A percentile compares a stretch with the other conserved stretches of the same genome.
Conservation (phyloP, 805 yeast species). For the Wickerhamiella bombiphila region DNA sequence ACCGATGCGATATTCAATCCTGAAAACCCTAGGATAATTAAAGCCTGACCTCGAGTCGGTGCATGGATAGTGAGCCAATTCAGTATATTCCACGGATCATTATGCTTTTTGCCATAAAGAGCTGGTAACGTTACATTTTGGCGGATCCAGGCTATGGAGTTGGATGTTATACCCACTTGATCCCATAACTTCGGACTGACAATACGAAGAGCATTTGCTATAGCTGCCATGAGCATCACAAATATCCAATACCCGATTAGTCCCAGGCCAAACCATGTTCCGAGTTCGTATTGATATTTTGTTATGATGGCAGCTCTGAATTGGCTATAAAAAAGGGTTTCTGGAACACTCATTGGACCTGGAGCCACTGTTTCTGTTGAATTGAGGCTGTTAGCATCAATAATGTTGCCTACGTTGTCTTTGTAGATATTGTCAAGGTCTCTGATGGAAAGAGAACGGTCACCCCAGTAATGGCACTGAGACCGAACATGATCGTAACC, state of each 20-base stretch:
- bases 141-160: constrained; percentile 15
- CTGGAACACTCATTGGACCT: constrained; percentile 14
- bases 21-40: constrained; percentile 25
- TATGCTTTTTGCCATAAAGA: constrained; percentile 19
- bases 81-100: constrained; percentile 17
- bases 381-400: constrained; percentile 7
- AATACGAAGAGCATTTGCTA: constrained; percentile 14
- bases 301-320: constrained; percentile 17
- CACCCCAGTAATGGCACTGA: constrained; percentile 22
- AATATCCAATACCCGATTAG: constrained; percentile 24
- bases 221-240: constrained; percentile 15
- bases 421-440: constrained; percentile 20
- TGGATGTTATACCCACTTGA: constrained; percentile 21
- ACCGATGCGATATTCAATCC: constrained; percentile 21
- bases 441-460: constrained; percentile 12
- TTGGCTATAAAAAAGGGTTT: constrained; percentile 9
- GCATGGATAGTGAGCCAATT: constrained; percentile 14
- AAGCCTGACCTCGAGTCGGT: constrained; percentile 32
- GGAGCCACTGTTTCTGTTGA: constrained; percentile 1
- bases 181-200: constrained; percentile 20
- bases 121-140: constrained; percentile 24
- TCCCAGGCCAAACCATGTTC: constrained; percentile 20
- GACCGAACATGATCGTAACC: constrained; percentile 19
- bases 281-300: constrained; percentile 20
- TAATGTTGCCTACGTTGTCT: constrained; percentile 16